These are phyloP conservation scores for Penicillium lagena DNA, from an alignment of 495 filamentous ascomycete genomes.

Conservation along the genomic window DNA sequence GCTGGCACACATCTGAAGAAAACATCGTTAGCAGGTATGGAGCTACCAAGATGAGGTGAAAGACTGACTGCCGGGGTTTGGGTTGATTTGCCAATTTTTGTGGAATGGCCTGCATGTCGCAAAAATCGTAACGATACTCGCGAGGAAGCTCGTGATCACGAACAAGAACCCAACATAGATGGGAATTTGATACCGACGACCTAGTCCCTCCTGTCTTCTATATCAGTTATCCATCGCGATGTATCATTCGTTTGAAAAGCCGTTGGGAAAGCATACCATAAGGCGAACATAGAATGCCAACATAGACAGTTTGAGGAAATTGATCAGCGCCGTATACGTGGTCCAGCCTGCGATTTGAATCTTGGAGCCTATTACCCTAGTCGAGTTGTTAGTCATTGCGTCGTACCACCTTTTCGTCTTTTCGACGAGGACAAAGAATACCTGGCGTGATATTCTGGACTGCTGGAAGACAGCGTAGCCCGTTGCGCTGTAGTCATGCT, in stretches of 20 bases:
- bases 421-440: conserved; percentile 1
- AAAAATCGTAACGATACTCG: conserved; percentile 39
- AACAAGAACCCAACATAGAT: conserved; percentile 42
- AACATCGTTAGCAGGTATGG: neutral
- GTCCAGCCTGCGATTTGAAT: conserved; percentile 49
- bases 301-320: conserved; percentile 46
- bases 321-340: conserved; percentile 44
- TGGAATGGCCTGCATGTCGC: conserved; percentile 40
- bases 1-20: conserved; percentile 39
- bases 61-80: conserved; percentile 45
- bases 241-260: neutral
- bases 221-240: neutral
- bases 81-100: conserved; percentile 51
- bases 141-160: conserved; percentile 36
- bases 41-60: neutral
- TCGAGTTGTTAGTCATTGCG: neutral
- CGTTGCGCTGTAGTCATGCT: conserved; percentile 41
- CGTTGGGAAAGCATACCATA: conserved; percentile 30
- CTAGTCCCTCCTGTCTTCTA: conserved; percentile 22
- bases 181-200: conserved; percentile 29
- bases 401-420: neutral
- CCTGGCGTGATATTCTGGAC: conserved; percentile 29
- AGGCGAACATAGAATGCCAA: conserved; percentile 47
- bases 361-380: conserved; percentile 44
- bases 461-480: conserved; percentile 23